A percentile compares a stretch with the other conserved stretches of the same genome.
These are phyloP conservation scores for Beauveria sp. DNA, from an alignment of 2,329 filamentous ascomycete species.

Conservation along the genomic window DNA sequence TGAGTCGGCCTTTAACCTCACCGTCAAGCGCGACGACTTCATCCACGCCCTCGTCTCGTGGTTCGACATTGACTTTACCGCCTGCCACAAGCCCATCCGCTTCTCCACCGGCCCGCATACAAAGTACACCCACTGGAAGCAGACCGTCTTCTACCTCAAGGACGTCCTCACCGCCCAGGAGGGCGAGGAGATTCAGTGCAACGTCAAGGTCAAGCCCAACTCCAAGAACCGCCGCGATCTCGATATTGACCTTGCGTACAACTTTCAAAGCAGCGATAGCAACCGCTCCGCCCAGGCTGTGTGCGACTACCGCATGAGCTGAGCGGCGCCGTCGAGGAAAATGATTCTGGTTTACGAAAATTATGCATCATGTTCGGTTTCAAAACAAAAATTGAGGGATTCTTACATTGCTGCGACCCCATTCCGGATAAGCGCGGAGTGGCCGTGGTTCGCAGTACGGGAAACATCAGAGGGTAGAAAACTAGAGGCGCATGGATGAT, in stretches of 20 bases:
- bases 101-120: constrained; percentile 97
- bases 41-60: constrained; percentile 93
- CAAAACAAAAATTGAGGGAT: neutral
- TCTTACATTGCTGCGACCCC: constrained; percentile 8
- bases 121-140: constrained; percentile 99
- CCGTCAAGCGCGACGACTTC: constrained; percentile 80
- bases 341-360: neutral
- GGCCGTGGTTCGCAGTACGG: constrained; percentile 1
- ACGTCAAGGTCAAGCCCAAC: constrained; percentile 78
- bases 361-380: neutral
- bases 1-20: constrained; percentile 66
- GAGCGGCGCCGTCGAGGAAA: constrained; percentile 15
- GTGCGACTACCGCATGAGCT: constrained; percentile 77
- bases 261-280: constrained; percentile 66
- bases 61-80: constrained; percentile 98
- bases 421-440: neutral
- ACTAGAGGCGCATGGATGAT: constrained; percentile 11
- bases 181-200: constrained; percentile 69
- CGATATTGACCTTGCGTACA: constrained; percentile 82
- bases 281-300: constrained; percentile 60
- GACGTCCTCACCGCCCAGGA: constrained; percentile 88
- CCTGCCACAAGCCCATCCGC: constrained; percentile 94
- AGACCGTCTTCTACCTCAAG: constrained; percentile 96
- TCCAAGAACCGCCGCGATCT: constrained; percentile 90
- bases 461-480: constrained; percentile 6